These are phyloP conservation scores for Diplodia mutila DNA, from an alignment of 2,329 filamentous ascomycete genomes.

Conservation along the genomic window DNA sequence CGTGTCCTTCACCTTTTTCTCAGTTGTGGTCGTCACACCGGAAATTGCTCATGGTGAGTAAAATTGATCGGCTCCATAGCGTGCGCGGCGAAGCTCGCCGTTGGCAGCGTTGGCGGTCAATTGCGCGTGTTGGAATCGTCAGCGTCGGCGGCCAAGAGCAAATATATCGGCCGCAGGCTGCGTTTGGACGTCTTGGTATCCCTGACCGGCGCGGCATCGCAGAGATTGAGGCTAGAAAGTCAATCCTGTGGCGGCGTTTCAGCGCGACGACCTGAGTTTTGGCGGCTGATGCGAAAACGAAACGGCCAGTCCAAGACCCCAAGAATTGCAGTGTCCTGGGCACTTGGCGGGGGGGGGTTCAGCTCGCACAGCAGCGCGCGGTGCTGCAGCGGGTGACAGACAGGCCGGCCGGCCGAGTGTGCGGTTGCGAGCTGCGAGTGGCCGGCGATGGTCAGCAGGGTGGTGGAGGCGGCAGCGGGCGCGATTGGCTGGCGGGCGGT, in stretches of 20 bases:
- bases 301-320: constrained; percentile 5
- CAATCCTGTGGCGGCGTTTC: constrained; percentile 17
- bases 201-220: constrained; percentile 11
- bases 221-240: constrained; percentile 15
- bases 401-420: neutral
- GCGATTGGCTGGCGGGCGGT: constrained; percentile 3
- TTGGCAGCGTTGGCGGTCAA: neutral
- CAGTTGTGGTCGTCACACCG: neutral
- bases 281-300: constrained; percentile 1
- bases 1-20: neutral
- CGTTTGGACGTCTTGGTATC: constrained; percentile 13
- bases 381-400: neutral
- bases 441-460: constrained; percentile 13
- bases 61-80: constrained; percentile 8
- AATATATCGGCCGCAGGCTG: constrained; percentile 1
- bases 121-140: neutral
- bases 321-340: constrained; percentile 13
- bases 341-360: constrained; percentile 14
- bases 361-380: constrained; percentile 9
- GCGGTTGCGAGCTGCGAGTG: constrained; percentile 8
- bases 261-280: neutral
- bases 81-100: neutral
- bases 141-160: constrained; percentile 10
- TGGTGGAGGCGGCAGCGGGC: neutral
- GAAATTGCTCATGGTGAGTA: constrained; percentile 2